Conservation (phyloP, 2,329 filamentous ascomycete species). For the Davidsoniella virescens region DNA sequence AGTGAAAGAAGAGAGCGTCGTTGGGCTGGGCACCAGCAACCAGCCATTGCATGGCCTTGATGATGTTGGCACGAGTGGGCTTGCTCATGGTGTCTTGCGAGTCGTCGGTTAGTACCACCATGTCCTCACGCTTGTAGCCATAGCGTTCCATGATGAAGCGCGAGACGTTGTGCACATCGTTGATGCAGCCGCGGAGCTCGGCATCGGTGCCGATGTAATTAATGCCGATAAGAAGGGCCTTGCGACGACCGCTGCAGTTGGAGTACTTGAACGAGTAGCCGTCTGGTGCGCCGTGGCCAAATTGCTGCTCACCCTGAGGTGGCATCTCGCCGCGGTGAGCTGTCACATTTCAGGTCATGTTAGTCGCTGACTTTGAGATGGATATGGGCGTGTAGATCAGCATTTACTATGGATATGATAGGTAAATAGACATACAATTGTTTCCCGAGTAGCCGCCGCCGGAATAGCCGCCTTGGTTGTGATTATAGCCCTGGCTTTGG, state of each 20-base stretch:
- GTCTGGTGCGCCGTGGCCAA: slow-evolving; percentile 51
- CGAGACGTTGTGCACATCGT: slow-evolving; percentile 65
- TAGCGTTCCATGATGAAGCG: slow-evolving; percentile 51
- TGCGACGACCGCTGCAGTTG: slow-evolving; percentile 54
- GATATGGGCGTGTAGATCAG: background rate
- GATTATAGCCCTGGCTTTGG: background rate
- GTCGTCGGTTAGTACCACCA: slow-evolving; percentile 66
- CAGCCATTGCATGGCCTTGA: slow-evolving; percentile 61
- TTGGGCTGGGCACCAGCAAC: slow-evolving; percentile 55
- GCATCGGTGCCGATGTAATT: slow-evolving; percentile 63
- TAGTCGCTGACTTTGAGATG: too few species aligned
- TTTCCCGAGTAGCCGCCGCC: background rate
- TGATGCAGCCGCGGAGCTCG: slow-evolving; percentile 63
- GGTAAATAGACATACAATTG: background rate
- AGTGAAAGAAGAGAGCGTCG: slow-evolving; percentile 63
- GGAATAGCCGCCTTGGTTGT: background rate
- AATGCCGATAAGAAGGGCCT: slow-evolving; percentile 63
- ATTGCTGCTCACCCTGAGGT: slow-evolving; percentile 35
- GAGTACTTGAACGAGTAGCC: slow-evolving; percentile 63
- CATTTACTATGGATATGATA: background rate
- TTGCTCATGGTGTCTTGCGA: slow-evolving; percentile 50
- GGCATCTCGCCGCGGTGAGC: slow-evolving; percentile 20
- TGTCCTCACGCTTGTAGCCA: slow-evolving; percentile 60
- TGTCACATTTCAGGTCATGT: too few species aligned
- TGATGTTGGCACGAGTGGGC: slow-evolving; percentile 61